Evolutionary conservation across 2,329 filamentous ascomycete species (phyloP), one percentile per base, ranked within the genome.

Genomic region (Catunica adiposa): DNA sequence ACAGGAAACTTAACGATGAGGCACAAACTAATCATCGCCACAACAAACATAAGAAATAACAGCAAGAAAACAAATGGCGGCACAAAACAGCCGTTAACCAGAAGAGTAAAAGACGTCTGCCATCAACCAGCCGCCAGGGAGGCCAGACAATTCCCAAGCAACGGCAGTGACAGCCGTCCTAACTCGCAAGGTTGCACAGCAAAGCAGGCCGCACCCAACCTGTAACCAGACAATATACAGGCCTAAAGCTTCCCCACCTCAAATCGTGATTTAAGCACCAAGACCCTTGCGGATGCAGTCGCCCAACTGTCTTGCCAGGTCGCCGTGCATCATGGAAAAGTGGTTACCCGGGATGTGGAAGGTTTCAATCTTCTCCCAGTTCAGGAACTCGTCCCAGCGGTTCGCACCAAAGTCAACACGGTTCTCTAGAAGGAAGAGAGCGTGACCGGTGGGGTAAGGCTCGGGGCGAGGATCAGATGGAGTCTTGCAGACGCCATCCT

Each of bases 251-350:
- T 34, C 7, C 3, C 40, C 22, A 15, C 15, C 1, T 50, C 31
- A 37, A 37, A 9, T 23, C 6, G 17, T 17, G 6, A n/a, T 31
- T 54, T 53, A 56, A 38, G 26, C 34, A 6, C 26, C 17, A 3
- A 70, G 61, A n/a, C 66, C 67, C 57, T 69, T 65, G 31, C 65
- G 64, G 56, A 70, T 63, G 58, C 67, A 65, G 2, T 60, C 59
- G 47, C 65, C 66, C 11, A 70, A 63, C 34, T 65, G 64, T 57
- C 68, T 69, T 40, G 68, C 69, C 56, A 68, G 54, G 2, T 71
- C 65, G 59, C 79, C 80, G 66, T 83, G 79, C 81, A 87, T 86
- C 82, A 86, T 86, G 20, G 75, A 79, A 68, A 87, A 86, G 68
- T 86, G 83, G 63, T 86, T 84, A 1, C 82, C 83, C 15, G 77